Percentiles rank a stretch among this genome's conserved stretches.
These are phyloP conservation scores for Zygoascus flipseniorum DNA, from an alignment of 805 yeast genomes.

Conservation along the genomic window DNA sequence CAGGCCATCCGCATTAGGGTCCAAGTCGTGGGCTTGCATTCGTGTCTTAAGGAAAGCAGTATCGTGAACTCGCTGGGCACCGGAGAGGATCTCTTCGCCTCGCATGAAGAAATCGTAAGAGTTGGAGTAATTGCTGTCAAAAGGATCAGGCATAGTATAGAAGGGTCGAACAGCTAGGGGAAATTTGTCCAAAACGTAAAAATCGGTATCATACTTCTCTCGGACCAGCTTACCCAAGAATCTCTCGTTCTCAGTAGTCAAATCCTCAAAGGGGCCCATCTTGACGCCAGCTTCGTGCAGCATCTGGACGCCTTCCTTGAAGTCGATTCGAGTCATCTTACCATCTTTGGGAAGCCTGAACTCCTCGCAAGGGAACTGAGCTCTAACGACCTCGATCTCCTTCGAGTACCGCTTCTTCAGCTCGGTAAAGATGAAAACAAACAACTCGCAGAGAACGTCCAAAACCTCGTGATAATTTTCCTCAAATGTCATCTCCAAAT, in stretches of 20 bases:
- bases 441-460: constrained; percentile 57
- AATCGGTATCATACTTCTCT: constrained; percentile 94
- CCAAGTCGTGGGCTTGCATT: constrained; percentile 74
- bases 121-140: constrained; percentile 87
- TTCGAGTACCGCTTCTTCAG: constrained; percentile 68
- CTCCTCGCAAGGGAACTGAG: constrained; percentile 96
- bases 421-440: constrained; percentile 80
- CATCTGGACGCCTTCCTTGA: constrained; percentile 84
- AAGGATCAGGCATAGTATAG: constrained; percentile 98
- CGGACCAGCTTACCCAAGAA: constrained; percentile 83
- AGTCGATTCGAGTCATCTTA: constrained; percentile 82
- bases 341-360: constrained; percentile 91
- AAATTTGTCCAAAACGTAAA: constrained; percentile 96
- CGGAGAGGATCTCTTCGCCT: constrained; percentile 98
- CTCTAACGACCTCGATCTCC: constrained; percentile 85
- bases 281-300: constrained; percentile 83
- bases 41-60: constrained; percentile 73
- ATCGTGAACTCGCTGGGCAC: constrained; percentile 99
- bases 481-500: constrained; percentile 96
- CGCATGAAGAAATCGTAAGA: constrained; percentile 99
- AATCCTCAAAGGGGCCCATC: constrained; percentile 70
- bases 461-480: constrained; percentile 94
- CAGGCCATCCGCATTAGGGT: constrained; percentile 73
- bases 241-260: constrained; percentile 91
- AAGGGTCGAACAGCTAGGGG: constrained; percentile 95